Evolutionary conservation across 1,139 yeast species (phyloP).

Genomic region (Pichia sp.): DNA sequence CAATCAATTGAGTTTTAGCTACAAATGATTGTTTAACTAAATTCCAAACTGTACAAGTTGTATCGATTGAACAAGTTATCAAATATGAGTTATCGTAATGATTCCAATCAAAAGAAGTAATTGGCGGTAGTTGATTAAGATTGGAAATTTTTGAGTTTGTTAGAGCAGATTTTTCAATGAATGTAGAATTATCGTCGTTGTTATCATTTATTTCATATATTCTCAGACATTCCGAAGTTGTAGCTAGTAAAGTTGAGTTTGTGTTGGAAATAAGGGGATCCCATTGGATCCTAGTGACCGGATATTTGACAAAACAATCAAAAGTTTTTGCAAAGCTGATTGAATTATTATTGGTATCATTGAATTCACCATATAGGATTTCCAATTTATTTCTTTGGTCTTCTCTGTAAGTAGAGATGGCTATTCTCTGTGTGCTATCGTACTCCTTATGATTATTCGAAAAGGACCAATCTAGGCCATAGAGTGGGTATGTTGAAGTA

Average conservation of each 20-base stretch:
- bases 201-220: slow-evolving; percentile 46
- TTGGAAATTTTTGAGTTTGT: slow-evolving; percentile 35
- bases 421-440: slow-evolving; percentile 52
- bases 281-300: slow-evolving; percentile 68
- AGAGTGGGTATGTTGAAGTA: slow-evolving; percentile 57
- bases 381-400: slow-evolving; percentile 55
- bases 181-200: slow-evolving; percentile 15
- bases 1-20: slow-evolving; percentile 89
- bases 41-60: slow-evolving; percentile 97
- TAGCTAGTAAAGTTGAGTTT: slow-evolving; percentile 43
- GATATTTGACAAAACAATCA: slow-evolving; percentile 55
- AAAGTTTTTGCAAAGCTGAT: slow-evolving; percentile 39
- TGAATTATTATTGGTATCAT: neutral
- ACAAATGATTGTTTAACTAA: slow-evolving; percentile 52
- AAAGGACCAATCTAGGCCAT: slow-evolving; percentile 60
- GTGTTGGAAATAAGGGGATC: slow-evolving; percentile 41
- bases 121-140: slow-evolving; percentile 61
- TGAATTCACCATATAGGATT: slow-evolving; percentile 37
- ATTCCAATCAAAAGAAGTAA: slow-evolving; percentile 95
- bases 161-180: slow-evolving; percentile 35
- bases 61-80: slow-evolving; percentile 85
- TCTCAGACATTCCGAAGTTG: slow-evolving; percentile 66
- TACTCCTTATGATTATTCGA: too few relatives aligned
- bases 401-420: slow-evolving; percentile 65
- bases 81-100: slow-evolving; percentile 59